A percentile compares a stretch with the other conserved stretches of the same genome.
Conservation (phyloP, 768 basidiomycete species). For the Boletus rubescentipes region DNA sequence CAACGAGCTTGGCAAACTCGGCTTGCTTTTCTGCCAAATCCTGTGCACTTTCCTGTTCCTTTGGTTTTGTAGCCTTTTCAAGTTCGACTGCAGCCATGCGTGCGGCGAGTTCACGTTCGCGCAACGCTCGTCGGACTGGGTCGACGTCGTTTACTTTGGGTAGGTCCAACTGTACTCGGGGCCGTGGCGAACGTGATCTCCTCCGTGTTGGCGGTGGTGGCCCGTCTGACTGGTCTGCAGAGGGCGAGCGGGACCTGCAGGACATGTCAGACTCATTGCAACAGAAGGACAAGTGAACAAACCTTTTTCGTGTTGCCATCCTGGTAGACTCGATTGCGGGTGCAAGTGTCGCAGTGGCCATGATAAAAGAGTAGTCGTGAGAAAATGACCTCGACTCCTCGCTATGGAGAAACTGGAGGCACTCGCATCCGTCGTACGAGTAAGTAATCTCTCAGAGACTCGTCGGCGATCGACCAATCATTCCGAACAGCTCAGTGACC, state of each 20-base stretch:
- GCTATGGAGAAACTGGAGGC: slow-evolving; percentile 52
- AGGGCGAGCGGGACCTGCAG: slow-evolving; percentile 50
- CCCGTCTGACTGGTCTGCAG: slow-evolving; percentile 33
- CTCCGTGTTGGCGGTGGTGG: slow-evolving; percentile 43
- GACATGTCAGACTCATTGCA: not conserved
- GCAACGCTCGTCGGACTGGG: slow-evolving; percentile 70
- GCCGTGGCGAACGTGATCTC: slow-evolving; percentile 40
- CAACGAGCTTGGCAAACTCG: slow-evolving; percentile 85
- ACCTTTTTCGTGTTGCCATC: slow-evolving; percentile 50
- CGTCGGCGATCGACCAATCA: not conserved
- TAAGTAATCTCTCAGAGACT: slow-evolving; percentile 25
- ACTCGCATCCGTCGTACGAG: slow-evolving; percentile 54
- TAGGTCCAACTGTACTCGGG: slow-evolving; percentile 34
- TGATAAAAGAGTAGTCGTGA: slow-evolving; percentile 22
- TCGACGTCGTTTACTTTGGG: slow-evolving; percentile 70
- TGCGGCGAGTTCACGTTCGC: slow-evolving; percentile 77
- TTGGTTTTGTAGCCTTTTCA: slow-evolving; percentile 55
- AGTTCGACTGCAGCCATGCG: slow-evolving; percentile 69
- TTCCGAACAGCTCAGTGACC: slow-evolving; percentile 57
- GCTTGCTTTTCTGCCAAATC: slow-evolving; percentile 66
- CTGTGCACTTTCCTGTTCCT: slow-evolving; percentile 44
- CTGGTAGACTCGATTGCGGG: slow-evolving; percentile 22
- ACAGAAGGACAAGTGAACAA: not conserved
- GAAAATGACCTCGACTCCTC: slow-evolving; percentile 1
- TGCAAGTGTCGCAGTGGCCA: slow-evolving; percentile 37